A percentile compares a stretch with the other conserved stretches of the same genome.
phyloP scores from a whole-genome alignment of 2,329 filamentous ascomycete genomes.

The Stagonosporopsis chrysanthemi region DNA sequence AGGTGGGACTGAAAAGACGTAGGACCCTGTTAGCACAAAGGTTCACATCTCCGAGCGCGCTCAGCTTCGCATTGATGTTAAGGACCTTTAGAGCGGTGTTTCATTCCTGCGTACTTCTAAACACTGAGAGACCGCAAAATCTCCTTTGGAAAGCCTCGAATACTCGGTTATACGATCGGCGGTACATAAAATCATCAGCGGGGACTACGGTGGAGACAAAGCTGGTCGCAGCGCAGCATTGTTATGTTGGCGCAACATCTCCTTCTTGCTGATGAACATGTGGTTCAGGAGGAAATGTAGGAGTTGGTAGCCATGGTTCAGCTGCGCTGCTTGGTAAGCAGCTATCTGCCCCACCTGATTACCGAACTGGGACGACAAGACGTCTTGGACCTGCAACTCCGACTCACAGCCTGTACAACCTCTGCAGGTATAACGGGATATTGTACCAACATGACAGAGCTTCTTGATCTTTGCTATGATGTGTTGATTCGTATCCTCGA shows the following conservation, averaged over 20 bases:
- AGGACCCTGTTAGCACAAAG: neutral
- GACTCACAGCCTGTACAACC: neutral
- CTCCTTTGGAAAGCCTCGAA: too few species aligned
- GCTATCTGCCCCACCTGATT: slow-evolving; percentile 12
- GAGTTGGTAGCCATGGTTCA: neutral
- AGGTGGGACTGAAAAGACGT: neutral
- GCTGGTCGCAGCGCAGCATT: neutral
- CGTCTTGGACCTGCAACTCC: neutral
- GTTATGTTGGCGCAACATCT: neutral
- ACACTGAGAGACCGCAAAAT: neutral
- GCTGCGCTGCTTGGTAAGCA: slow-evolving; percentile 14
- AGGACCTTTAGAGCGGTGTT: neutral
- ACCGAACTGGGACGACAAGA: slow-evolving; percentile 8
- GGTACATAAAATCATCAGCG: neutral
- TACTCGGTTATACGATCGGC: neutral
- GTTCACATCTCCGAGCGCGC: neutral
- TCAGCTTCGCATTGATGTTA: neutral
- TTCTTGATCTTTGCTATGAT: slow-evolving; percentile 49
- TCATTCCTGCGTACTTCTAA: neutral
- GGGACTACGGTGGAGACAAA: neutral
- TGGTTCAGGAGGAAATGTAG: neutral
- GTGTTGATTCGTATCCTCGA: slow-evolving; percentile 46
- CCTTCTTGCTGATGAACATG: neutral
- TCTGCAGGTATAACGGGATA: neutral
- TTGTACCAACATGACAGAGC: slow-evolving; percentile 31